Evolutionary conservation across 352 stramenopile species (phyloP).

Genomic region (Globisporangium radiosum): DNA sequence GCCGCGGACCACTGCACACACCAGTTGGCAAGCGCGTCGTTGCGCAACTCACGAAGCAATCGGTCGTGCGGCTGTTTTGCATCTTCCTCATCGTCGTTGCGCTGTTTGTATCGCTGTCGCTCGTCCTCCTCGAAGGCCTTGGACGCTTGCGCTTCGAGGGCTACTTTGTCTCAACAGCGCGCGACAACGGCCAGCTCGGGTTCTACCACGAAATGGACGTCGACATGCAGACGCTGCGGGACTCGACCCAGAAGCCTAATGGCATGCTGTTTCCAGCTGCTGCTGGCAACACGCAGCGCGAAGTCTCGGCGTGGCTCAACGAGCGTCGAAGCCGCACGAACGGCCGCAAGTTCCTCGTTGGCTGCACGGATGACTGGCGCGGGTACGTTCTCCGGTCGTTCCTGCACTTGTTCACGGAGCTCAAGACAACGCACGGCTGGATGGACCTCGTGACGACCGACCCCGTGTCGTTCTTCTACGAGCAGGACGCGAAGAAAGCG

Average conservation of each 20-base stretch:
- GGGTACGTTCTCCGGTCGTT: slow-evolving; percentile 64
- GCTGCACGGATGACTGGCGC: slow-evolving; percentile 53
- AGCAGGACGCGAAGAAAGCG: slow-evolving; percentile 48
- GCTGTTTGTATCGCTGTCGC: slow-evolving; percentile 16
- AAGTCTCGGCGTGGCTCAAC: slow-evolving; percentile 54
- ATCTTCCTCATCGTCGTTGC: slow-evolving; percentile 11
- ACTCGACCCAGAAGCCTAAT: slow-evolving; percentile 22
- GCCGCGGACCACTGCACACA: slow-evolving; percentile 1
- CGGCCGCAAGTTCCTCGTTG: slow-evolving; percentile 61
- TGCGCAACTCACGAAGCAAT: neutral
- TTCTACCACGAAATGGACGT: slow-evolving; percentile 83
- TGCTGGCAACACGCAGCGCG: slow-evolving; percentile 28
- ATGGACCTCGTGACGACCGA: slow-evolving; percentile 49
- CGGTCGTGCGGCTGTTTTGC: neutral
- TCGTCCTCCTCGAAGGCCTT: slow-evolving; percentile 36
- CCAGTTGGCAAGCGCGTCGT: slow-evolving; percentile 2
- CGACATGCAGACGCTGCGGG: slow-evolving; percentile 47
- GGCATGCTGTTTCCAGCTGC: slow-evolving; percentile 37
- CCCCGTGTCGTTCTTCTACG: slow-evolving; percentile 56
- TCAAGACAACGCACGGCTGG: slow-evolving; percentile 62
- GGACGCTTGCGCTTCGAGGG: slow-evolving; percentile 48
- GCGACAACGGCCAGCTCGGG: slow-evolving; percentile 44
- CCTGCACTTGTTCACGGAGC: slow-evolving; percentile 55
- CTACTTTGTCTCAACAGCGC: slow-evolving; percentile 25
- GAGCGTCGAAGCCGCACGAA: slow-evolving; percentile 63